Base-by-base conservation (phyloP, 371 early-diverging fungal genomes). In the Mortierella sp. region DNA sequence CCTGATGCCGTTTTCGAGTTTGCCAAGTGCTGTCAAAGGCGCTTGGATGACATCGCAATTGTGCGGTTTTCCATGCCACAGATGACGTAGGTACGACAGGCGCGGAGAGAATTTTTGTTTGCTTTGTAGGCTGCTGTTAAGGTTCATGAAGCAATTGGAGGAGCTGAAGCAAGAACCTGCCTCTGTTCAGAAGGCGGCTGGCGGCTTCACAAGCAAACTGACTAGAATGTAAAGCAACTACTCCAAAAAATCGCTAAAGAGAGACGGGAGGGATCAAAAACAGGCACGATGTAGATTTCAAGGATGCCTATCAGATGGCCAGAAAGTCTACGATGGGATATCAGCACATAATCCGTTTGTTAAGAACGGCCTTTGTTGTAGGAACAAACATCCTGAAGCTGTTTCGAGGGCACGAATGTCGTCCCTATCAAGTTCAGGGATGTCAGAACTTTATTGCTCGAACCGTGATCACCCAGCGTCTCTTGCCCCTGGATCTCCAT, bases 161-260 rank as follows among this genome's bases (percentile, higher is more conserved):
- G 93, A 93, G 73, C 90, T 96, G 81, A 96, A 95, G 91, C 88
- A 90, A 79, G 95, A 96, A 84, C 93, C 97, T 54, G 83, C 93
- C 66, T 82, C 88, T 64, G 95, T 95, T 78, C 93, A 95, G 85
- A 92, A 96, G 91, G 90, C 91, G 71, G 86, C 94, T 67, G 90
- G 89, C 72, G 90, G 89, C 41, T 82, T 79, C 57, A 82, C 90
- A 48, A 73, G 90, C 82, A 93, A 93, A 88, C 83, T 94, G 58
- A 82, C 89, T 80, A 91, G 91, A 85, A 92, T 96, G 91, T 91
- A 83, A 82, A 85, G 3, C 19, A 39, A 5, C 39, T n/a, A n/a
- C n/a, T n/a, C 34, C 34, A 34, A 34, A 7, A 34, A 7, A 27
- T 18, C 19, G 6, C 24, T 2, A 26, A 8, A 23, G 12, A 23